phyloP scores from a whole-genome alignment of 1,139 yeast genomes.

The Debaryomyces fabryi region DNA sequence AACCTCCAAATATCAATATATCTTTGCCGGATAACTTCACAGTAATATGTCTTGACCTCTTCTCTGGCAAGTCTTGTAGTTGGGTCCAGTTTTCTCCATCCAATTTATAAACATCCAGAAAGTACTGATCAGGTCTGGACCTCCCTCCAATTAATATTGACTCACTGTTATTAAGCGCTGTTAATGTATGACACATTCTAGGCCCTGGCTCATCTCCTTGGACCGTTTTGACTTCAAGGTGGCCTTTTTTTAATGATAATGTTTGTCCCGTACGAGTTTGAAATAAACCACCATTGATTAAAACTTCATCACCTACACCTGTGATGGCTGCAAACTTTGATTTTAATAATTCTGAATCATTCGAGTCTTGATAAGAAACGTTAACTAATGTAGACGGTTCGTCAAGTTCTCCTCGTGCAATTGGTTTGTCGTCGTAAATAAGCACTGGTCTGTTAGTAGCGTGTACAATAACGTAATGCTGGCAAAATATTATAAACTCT shows the following conservation, averaged over 20 bases:
- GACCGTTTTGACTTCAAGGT: slow-evolving; percentile 13
- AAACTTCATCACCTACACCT: slow-evolving; percentile 23
- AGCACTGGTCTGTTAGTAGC: slow-evolving; percentile 49
- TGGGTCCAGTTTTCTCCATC: slow-evolving; percentile 33
- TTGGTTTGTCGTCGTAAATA: slow-evolving; percentile 13
- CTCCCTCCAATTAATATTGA: slow-evolving; percentile 70
- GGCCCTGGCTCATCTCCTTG: slow-evolving; percentile 31
- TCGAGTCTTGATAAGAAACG: slow-evolving; percentile 13
- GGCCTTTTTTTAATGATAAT: slow-evolving; percentile 19
- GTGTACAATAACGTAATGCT: slow-evolving; percentile 72
- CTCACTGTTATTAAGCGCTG: slow-evolving; percentile 28
- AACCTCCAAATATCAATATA: slow-evolving; percentile 60
- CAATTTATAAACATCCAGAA: slow-evolving; percentile 35
- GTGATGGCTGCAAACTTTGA: slow-evolving; percentile 54
- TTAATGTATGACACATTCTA: slow-evolving; percentile 65
- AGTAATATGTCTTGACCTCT: slow-evolving; percentile 59
- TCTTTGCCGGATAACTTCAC: slow-evolving; percentile 33
- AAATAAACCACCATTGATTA: slow-evolving; percentile 59
- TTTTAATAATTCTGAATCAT: slow-evolving; percentile 20
- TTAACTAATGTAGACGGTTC: slow-evolving; percentile 13
- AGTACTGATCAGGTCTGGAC: slow-evolving; percentile 54
- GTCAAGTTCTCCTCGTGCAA: neutral
- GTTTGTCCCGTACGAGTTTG: slow-evolving; percentile 41
- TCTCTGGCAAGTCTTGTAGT: slow-evolving; percentile 39
- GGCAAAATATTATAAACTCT: slow-evolving; percentile 76